Evolutionary conservation across 495 filamentous ascomycete species (phyloP).

Genomic region (Chaetomium cochliodes): DNA sequence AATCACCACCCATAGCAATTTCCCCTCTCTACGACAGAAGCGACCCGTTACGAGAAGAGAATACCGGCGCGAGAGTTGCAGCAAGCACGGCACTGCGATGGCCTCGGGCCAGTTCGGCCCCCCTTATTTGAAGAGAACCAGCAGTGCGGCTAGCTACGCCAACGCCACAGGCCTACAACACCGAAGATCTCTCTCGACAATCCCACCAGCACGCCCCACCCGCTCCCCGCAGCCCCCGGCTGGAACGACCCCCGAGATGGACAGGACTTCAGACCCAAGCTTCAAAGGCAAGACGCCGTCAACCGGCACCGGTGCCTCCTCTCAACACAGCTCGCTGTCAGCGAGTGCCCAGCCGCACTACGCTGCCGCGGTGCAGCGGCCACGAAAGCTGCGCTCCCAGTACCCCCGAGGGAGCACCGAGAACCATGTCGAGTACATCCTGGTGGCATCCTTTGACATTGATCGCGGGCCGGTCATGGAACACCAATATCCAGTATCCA

Average conservation of each 20-base stretch:
- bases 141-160: constrained; percentile 19
- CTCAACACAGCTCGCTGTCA: constrained; percentile 54
- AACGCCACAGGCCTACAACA: constrained; percentile 30
- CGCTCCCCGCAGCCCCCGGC: constrained; percentile 52
- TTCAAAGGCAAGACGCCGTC: constrained; percentile 58
- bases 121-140: constrained; percentile 20
- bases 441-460: constrained; percentile 98
- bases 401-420: constrained; percentile 76
- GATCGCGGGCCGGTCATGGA: constrained; percentile 97
- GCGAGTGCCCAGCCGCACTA: constrained; percentile 41
- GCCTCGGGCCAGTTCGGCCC: constrained; percentile 18
- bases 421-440: constrained; percentile 97
- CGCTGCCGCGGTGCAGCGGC: constrained; percentile 42
- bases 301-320: constrained; percentile 49
- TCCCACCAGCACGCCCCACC: constrained; percentile 53
- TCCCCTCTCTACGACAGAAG: neutral
- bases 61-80: neutral
- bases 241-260: constrained; percentile 39
- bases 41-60: neutral
- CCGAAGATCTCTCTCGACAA: constrained; percentile 59
- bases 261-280: constrained; percentile 54
- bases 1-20: too few species aligned
- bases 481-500: constrained; percentile 90
- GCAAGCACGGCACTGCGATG: constrained; percentile 10
- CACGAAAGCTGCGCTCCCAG: constrained; percentile 68